These are phyloP conservation scores for Globisporangium paddicum DNA, from an alignment of 352 stramenopile species.

Conservation along the genomic window DNA sequence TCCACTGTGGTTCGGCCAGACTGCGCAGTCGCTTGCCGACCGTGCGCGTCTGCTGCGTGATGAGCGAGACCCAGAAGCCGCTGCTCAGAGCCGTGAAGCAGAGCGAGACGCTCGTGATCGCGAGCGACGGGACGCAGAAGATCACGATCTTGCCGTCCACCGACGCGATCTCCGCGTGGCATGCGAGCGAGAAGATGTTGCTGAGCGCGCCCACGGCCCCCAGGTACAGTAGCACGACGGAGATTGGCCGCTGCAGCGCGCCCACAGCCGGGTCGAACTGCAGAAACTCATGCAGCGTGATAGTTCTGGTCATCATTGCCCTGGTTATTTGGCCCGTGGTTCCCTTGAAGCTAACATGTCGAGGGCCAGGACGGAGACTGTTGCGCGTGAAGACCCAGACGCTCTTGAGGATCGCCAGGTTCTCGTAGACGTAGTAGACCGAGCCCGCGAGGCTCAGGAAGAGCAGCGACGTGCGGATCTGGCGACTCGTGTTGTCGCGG, in stretches of 20 bases:
- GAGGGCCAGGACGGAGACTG: not conserved
- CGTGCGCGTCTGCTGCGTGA: constrained; percentile 27
- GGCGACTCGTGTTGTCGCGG: constrained; percentile 34
- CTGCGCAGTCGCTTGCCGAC: constrained; percentile 22
- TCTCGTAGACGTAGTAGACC: constrained; percentile 27
- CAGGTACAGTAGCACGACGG: constrained; percentile 33
- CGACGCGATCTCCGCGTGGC: constrained; percentile 22
- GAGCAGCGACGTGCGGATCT: constrained; percentile 30
- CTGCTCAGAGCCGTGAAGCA: constrained; percentile 32
- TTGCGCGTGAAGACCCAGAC: constrained; percentile 2
- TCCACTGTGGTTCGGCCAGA: constrained; percentile 18
- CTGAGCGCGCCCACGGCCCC: constrained; percentile 31
- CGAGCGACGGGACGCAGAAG: constrained; percentile 26
- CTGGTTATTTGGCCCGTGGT: not conserved
- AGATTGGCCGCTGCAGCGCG: constrained; percentile 25
- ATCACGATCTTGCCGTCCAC: constrained; percentile 29
- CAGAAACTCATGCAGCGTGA: not conserved
- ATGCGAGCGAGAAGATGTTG: constrained; percentile 39
- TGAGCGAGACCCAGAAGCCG: constrained; percentile 32
- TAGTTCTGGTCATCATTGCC: too few relatives aligned
- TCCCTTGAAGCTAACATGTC: not conserved
- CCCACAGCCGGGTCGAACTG: constrained; percentile 14
- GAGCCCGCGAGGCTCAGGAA: constrained; percentile 33
- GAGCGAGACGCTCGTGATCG: constrained; percentile 24
- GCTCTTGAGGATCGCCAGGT: constrained; percentile 19